Conservation (phyloP, 2,329 filamentous ascomycete species). For the Diplodia seriata region DNA sequence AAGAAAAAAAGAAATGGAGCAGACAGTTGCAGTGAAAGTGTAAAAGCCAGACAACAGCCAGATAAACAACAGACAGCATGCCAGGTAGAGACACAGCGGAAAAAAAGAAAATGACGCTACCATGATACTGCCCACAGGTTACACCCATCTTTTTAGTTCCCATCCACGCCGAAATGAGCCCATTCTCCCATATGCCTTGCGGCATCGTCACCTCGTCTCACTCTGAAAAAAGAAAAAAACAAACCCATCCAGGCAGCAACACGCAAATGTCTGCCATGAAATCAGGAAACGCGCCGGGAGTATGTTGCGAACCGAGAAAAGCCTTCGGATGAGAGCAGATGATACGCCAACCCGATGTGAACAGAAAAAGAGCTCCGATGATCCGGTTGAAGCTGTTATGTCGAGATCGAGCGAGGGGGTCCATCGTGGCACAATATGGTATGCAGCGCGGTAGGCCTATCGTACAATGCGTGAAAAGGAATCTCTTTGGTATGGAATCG, state of each 20-base stretch:
- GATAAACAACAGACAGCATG: not conserved
- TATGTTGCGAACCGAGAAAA: slow-evolving; percentile 13
- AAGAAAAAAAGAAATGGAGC: not conserved
- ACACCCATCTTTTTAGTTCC: slow-evolving; percentile 13
- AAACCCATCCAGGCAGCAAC: slow-evolving; percentile 4
- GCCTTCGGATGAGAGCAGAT: slow-evolving; percentile 22
- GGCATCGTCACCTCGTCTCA: slow-evolving; percentile 13
- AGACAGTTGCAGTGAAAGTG: not conserved
- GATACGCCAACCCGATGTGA: slow-evolving; percentile 22
- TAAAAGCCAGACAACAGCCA: slow-evolving; percentile 14
- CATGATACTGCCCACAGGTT: slow-evolving; percentile 5
- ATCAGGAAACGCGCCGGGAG: slow-evolving; percentile 9
- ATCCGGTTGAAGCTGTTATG: slow-evolving; percentile 18
- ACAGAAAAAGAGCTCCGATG: slow-evolving; percentile 21
- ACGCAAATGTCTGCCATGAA: slow-evolving; percentile 16
- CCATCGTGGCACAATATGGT: slow-evolving; percentile 16
- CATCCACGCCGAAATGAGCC: slow-evolving; percentile 14
- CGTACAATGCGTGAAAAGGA: slow-evolving; percentile 32
- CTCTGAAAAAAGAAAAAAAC: slow-evolving; percentile 9
- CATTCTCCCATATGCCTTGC: slow-evolving; percentile 7
- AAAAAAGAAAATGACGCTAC: slow-evolving; percentile 20
- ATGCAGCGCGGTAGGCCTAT: slow-evolving; percentile 30
- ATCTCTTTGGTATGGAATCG: slow-evolving; percentile 23
- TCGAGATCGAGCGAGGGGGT: slow-evolving; percentile 6
- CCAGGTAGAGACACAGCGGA: not conserved